These are phyloP conservation scores for Nicotiana attenuata DNA, from an alignment of 257 asterid species.

Conservation along the genomic window DNA sequence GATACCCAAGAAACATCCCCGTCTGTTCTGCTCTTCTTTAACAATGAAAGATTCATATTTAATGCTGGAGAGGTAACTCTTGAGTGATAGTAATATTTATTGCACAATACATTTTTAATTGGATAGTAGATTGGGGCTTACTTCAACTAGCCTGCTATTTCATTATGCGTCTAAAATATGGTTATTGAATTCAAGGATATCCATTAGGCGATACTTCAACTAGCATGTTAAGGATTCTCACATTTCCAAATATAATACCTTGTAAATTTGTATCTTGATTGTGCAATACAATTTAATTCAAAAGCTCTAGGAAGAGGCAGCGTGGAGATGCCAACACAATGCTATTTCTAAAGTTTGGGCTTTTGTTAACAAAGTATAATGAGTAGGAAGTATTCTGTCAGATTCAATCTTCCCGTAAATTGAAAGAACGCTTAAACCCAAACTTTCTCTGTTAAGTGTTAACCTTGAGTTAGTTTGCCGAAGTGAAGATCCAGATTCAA, in stretches of 20 bases:
- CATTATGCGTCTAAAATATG: no score
- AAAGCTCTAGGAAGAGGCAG: neutral
- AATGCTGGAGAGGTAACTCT: constrained; percentile 86
- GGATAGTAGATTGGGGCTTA: neutral
- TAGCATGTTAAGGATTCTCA: neutral
- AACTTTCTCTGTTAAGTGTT: neutral
- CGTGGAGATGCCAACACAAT: neutral
- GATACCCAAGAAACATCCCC: constrained; percentile 97
- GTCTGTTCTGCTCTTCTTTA: constrained; percentile 82
- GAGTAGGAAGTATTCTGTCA: neutral
- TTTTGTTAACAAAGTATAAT: neutral
- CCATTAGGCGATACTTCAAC: no score
- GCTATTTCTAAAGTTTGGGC: neutral
- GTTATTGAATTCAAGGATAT: no score
- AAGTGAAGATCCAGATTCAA: neutral
- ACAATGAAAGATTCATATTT: constrained; percentile 84
- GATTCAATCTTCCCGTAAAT: neutral
- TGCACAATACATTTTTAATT: neutral
- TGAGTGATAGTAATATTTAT: neutral
- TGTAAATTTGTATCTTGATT: neutral
- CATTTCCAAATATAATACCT: neutral
- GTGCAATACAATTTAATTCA: neutral
- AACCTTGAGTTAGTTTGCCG: neutral
- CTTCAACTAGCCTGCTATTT: no score
- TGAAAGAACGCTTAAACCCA: neutral